Conservation (phyloP, 129 eudicot species). For the Glebionis coronaria region DNA sequence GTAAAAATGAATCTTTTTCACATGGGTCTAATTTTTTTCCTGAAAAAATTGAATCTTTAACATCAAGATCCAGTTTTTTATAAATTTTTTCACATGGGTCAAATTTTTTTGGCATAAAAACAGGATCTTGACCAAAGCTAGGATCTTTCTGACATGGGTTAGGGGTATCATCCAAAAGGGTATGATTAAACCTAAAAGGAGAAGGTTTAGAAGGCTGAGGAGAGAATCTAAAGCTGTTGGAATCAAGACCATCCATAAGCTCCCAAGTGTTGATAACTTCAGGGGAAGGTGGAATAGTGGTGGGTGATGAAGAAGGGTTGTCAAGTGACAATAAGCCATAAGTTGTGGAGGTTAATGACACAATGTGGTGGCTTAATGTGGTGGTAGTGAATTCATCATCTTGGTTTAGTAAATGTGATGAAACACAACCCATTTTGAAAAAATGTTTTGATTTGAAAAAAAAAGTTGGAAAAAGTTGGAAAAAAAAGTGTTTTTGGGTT, state of each 20-base stretch:
- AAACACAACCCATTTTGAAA: conserved; percentile 78
- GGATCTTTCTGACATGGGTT: neutral
- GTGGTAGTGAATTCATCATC: conserved; percentile 56
- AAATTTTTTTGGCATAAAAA: neutral
- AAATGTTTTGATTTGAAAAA: conserved; percentile 5
- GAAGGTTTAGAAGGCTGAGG: conserved; percentile 39
- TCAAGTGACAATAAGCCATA: conserved; percentile 73
- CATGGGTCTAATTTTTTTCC: neutral
- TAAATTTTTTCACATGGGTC: too few relatives aligned
- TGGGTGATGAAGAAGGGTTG: conserved; percentile 20
- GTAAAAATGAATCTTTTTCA: too few relatives aligned
- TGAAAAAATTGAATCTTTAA: too few relatives aligned
- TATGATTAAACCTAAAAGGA: conserved; percentile 22
- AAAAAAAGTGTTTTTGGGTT: conserved; percentile 18
- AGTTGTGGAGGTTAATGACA: conserved; percentile 89
- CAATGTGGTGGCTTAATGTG: conserved; percentile 78
- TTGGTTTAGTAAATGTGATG: conserved; percentile 59
- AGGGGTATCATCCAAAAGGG: conserved; percentile 27
- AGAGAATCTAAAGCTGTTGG: conserved; percentile 43
- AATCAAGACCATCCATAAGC: conserved; percentile 87
- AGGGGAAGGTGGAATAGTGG: conserved; percentile 36
- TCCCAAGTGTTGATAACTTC: conserved; percentile 88
- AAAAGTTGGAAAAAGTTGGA: conserved; percentile 8
- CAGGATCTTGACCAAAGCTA: too few relatives aligned
- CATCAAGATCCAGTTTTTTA: too few relatives aligned